These are phyloP conservation scores for Ceratobasidium sp. DNA, from an alignment of 1,284 basidiomycete genomes.

Conservation along the genomic window DNA sequence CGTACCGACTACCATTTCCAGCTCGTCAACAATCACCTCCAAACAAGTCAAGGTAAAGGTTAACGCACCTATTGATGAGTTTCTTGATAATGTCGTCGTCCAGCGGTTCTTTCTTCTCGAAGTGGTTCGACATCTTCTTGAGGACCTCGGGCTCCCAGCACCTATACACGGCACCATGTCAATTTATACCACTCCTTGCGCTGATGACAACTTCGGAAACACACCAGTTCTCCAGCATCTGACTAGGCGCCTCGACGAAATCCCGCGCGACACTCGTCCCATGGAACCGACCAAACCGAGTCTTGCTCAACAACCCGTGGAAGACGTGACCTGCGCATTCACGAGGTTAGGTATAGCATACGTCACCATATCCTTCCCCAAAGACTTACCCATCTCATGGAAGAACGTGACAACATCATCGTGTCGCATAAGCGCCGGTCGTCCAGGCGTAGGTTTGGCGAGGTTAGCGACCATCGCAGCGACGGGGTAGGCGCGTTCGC, in stretches of 20 bases:
- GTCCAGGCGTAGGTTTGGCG: conserved; percentile 82
- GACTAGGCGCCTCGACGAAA: conserved; percentile 88
- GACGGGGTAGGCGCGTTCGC: conserved; percentile 77
- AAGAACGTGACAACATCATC: conserved; percentile 66
- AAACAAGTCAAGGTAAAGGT: not conserved
- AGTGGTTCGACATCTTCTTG: conserved; percentile 82
- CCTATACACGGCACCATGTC: conserved; percentile 57
- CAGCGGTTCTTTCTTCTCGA: conserved; percentile 78
- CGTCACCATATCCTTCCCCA: conserved; percentile 57
- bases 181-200: not conserved
- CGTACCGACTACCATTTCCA: conserved; percentile 69
- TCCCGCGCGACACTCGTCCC: conserved; percentile 84
- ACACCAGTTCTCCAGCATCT: conserved; percentile 92
- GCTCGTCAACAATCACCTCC: not conserved
- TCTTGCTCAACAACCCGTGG: conserved; percentile 81
- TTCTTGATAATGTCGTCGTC: conserved; percentile 81
- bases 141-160: conserved; percentile 85
- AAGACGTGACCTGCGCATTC: conserved; percentile 90
- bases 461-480: conserved; percentile 90
- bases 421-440: conserved; percentile 86
- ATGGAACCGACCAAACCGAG: conserved; percentile 82
- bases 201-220: conserved; percentile 45
- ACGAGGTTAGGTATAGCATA: no score
- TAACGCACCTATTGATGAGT: conserved; percentile 76
- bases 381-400: conserved; percentile 54